A percentile compares a stretch with the other conserved stretches of the same genome.
Conservation (phyloP, 2,329 filamentous ascomycete species). For the Neoascochyta sp. region DNA sequence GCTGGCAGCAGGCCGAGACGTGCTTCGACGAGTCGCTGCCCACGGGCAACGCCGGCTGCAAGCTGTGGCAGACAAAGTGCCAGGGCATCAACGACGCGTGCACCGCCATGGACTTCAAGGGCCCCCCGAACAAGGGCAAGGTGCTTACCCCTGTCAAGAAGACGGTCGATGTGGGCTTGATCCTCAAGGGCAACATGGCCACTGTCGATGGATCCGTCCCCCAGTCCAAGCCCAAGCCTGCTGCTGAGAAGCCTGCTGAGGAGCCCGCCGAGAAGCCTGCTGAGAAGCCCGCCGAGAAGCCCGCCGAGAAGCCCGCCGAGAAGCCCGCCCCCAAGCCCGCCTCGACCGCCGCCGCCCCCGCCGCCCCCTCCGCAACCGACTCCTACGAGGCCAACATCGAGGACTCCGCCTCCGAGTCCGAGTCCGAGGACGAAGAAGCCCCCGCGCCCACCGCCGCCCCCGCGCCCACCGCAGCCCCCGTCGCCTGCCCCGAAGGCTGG, state of each 20-base stretch:
- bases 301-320: conserved; percentile 4
- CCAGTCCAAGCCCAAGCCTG: conserved; percentile 11
- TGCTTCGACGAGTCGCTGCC: conserved; percentile 60
- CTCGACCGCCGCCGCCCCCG: conserved; percentile 1
- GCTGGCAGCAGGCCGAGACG: conserved; percentile 55
- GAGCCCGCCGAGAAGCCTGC: conserved; percentile 2
- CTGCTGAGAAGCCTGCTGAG: conserved; percentile 7
- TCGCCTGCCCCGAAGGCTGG: conserved; percentile 17
- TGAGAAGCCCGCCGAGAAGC: conserved; percentile 1
- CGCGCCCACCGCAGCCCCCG: conserved; percentile 14
- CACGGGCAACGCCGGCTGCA: conserved; percentile 58
- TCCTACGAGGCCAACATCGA: conserved; percentile 4
- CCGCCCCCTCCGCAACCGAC: conserved; percentile 8
- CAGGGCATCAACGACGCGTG: conserved; percentile 42
- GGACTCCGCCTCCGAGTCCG: conserved; percentile 1
- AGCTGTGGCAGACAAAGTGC: conserved; percentile 62
- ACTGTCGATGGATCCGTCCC: conserved; percentile 9
- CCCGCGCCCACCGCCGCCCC: conserved; percentile 13
- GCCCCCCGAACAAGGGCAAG: conserved; percentile 44
- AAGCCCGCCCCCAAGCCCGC: conserved; percentile 1
- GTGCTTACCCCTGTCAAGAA: conserved; percentile 32
- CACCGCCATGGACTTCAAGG: conserved; percentile 40
- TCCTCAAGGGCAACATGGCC: conserved; percentile 15
- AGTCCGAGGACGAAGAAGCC: conserved; percentile 2
- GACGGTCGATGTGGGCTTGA: conserved; percentile 29